Conservation (phyloP, 352 stramenopile species). For the Globisporangium lucens region DNA sequence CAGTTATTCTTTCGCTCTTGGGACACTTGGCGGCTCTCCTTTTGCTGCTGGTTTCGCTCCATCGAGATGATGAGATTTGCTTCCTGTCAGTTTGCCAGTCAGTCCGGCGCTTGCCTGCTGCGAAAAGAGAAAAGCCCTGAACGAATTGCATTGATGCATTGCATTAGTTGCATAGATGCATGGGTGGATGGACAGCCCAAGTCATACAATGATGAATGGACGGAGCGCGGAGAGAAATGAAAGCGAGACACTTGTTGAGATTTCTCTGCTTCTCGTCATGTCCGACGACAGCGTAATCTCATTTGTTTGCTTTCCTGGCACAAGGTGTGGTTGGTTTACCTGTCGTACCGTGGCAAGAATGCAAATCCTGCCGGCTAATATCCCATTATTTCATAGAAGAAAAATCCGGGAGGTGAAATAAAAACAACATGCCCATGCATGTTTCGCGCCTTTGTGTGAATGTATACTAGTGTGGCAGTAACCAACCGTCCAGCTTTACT, state of each 20-base stretch:
- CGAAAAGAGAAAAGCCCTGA: neutral
- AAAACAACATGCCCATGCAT: neutral
- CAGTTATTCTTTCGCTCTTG: neutral
- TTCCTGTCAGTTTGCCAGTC: neutral
- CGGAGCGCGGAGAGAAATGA: neutral
- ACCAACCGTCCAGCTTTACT: neutral
- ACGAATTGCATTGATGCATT: neutral
- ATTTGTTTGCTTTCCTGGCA: neutral
- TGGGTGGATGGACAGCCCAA: neutral
- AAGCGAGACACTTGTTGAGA: neutral
- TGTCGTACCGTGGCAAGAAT: neutral
- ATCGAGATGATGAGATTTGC: neutral
- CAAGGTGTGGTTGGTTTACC: neutral
- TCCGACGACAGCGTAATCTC: neutral
- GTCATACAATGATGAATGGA: conserved; percentile 2
- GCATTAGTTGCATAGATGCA: neutral
- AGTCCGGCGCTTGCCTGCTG: too few species aligned
- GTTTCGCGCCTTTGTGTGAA: neutral
- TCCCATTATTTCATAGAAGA: neutral
- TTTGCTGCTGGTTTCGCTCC: neutral
- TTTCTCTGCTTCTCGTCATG: neutral
- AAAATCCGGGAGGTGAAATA: neutral
- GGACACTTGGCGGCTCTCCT: neutral
- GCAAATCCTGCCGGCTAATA: neutral
- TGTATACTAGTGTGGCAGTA: neutral